Conservation (phyloP, 768 basidiomycete genomes). For the Termitomyces sp. region DNA sequence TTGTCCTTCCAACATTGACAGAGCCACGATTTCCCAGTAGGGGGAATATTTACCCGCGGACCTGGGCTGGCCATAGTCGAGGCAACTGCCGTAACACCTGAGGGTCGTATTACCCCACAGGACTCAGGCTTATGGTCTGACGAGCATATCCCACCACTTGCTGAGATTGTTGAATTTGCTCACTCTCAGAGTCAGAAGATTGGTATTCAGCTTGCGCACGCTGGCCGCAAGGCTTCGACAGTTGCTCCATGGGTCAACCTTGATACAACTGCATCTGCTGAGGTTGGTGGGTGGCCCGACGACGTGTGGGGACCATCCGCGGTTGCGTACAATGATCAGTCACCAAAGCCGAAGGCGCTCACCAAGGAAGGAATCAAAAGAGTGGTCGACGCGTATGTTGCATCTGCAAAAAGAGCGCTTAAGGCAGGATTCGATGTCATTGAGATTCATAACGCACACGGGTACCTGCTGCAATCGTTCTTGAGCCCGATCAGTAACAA, state of each 20-base stretch:
- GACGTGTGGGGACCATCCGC: constrained; percentile 57
- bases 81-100: constrained; percentile 58
- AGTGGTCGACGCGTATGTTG: constrained; percentile 53
- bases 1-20: constrained; percentile 2
- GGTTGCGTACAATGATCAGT: constrained; percentile 38
- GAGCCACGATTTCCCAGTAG: constrained; percentile 30
- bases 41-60: constrained; percentile 48
- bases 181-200: constrained; percentile 68
- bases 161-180: constrained; percentile 64
- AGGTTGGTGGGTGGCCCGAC: constrained; percentile 48
- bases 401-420: constrained; percentile 48
- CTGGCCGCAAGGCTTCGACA: constrained; percentile 71
- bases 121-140: constrained; percentile 66
- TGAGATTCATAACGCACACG: constrained; percentile 66
- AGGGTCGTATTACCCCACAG: constrained; percentile 65
- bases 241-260: constrained; percentile 56
- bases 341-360: constrained; percentile 54
- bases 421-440: constrained; percentile 58
- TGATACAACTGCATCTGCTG: constrained; percentile 29
- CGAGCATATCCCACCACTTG: constrained; percentile 42
- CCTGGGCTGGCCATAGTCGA: constrained; percentile 63
- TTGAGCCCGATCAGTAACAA: constrained; percentile 58
- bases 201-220: constrained; percentile 73
- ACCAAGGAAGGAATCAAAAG: constrained; percentile 52
- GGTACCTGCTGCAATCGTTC: constrained; percentile 57